Conservation (phyloP, 495 filamentous ascomycete genomes). For the Penicillium argentinense region DNA sequence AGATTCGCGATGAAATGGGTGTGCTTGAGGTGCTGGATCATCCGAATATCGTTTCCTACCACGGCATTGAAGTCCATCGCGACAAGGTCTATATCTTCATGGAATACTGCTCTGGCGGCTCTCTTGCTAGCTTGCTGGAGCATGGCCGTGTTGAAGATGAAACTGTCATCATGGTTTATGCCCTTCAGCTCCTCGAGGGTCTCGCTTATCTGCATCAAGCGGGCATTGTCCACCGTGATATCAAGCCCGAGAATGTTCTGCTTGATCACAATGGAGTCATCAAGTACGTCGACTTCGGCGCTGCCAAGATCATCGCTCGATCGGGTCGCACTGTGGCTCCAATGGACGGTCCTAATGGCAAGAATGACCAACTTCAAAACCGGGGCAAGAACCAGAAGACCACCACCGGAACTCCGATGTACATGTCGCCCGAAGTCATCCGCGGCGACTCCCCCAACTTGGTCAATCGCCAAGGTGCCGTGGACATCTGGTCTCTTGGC, state of each 20-base stretch:
- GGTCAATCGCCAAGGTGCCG: slow-evolving; percentile 72
- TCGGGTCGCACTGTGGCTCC: slow-evolving; percentile 84
- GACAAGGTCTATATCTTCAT: slow-evolving; percentile 99
- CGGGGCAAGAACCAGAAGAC: slow-evolving; percentile 73
- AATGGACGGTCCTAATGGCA: slow-evolving; percentile 47
- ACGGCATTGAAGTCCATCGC: slow-evolving; percentile 95
- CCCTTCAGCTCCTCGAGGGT: slow-evolving; percentile 92
- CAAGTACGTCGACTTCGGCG: slow-evolving; percentile 98
- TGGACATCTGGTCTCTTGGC: slow-evolving; percentile 95
- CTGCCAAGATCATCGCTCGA: slow-evolving; percentile 94
- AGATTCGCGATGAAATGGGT: slow-evolving; percentile 96
- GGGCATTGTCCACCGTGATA: slow-evolving; percentile 90
- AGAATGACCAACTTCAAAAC: slow-evolving; percentile 31
- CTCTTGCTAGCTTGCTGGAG: slow-evolving; percentile 85
- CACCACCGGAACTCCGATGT: slow-evolving; percentile 98
- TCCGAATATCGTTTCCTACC: slow-evolving; percentile 96
- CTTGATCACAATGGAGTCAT: slow-evolving; percentile 97
- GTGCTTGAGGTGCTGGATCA: slow-evolving; percentile 94
- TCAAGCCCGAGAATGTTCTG: slow-evolving; percentile 98
- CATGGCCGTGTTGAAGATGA: slow-evolving; percentile 98
- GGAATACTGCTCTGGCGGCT: slow-evolving; percentile 97
- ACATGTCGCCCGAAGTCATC: slow-evolving; percentile 99
- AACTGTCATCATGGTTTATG: slow-evolving; percentile 96
- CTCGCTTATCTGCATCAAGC: slow-evolving; percentile 92
- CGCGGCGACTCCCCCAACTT: slow-evolving; percentile 65